phyloP scores from a whole-genome alignment of 2,329 filamentous ascomycete species.

The Ophiostoma triangulosporum region DNA sequence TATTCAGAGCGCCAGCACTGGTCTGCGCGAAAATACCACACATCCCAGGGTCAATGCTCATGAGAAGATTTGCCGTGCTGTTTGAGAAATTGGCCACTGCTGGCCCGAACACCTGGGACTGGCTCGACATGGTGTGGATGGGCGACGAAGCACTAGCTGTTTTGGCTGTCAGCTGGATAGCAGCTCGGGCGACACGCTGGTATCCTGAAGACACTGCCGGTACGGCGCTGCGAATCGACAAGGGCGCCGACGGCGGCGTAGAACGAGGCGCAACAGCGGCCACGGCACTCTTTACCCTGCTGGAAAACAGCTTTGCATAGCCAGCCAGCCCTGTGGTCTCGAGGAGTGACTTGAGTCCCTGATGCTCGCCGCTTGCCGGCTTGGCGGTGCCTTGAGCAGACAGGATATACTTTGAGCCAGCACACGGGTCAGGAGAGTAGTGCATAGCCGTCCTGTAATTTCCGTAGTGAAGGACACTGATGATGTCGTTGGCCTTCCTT shows the following conservation, averaged over 20 bases:
- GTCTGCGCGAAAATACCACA: not conserved
- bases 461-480: conserved; percentile 9
- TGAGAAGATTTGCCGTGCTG: not conserved
- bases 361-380: conserved; percentile 7
- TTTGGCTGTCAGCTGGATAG: not conserved
- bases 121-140: not conserved
- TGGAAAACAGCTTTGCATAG: conserved; percentile 1
- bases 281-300: not conserved
- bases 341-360: conserved; percentile 10
- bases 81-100: not conserved
- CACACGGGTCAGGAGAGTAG: conserved; percentile 10
- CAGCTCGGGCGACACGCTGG: not conserved
- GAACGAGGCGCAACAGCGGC: not conserved
- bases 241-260: not conserved
- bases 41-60: not conserved
- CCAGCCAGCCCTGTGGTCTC: conserved; percentile 10
- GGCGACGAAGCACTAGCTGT: not conserved
- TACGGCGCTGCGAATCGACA: not conserved
- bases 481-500: conserved; percentile 3
- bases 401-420: not conserved
- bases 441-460: conserved; percentile 5
- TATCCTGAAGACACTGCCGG: not conserved
- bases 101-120: not conserved
- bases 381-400: not conserved
- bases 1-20: not conserved